These are phyloP conservation scores for Sclerotinia nivalis DNA, from an alignment of 2,329 filamentous ascomycete species.

Conservation along the genomic window DNA sequence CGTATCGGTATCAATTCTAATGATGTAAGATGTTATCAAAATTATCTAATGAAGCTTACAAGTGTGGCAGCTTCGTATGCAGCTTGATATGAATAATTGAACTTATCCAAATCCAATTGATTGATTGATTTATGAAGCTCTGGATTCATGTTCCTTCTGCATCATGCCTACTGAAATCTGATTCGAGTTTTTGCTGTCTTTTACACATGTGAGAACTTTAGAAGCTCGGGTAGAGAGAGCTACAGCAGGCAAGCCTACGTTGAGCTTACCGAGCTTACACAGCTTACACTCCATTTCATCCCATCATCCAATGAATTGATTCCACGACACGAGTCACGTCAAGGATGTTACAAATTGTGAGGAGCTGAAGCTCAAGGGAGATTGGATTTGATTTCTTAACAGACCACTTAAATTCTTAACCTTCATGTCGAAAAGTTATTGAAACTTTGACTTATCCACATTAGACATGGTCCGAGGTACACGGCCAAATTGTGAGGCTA, in stretches of 20 bases:
- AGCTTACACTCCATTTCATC: conserved; percentile 1
- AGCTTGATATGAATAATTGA: neutral
- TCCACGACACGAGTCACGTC: conserved; percentile 16
- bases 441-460: neutral
- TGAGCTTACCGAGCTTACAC: no score
- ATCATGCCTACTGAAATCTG: neutral
- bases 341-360: conserved; percentile 1
- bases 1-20: neutral
- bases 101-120: neutral
- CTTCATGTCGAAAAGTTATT: neutral
- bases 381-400: neutral
- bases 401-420: neutral
- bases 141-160: neutral
- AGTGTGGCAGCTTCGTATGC: neutral
- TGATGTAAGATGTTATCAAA: neutral
- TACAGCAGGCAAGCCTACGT: neutral
- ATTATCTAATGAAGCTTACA: neutral
- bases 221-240: conserved; percentile 10
- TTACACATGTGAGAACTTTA: neutral
- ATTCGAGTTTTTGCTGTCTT: neutral
- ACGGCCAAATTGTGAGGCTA: neutral
- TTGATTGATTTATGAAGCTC: neutral
- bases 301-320: neutral
- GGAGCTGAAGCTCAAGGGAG: conserved; percentile 14
- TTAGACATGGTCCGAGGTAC: neutral